phyloP scores from a whole-genome alignment of 768 basidiomycete species.

The Boletus edulis region DNA sequence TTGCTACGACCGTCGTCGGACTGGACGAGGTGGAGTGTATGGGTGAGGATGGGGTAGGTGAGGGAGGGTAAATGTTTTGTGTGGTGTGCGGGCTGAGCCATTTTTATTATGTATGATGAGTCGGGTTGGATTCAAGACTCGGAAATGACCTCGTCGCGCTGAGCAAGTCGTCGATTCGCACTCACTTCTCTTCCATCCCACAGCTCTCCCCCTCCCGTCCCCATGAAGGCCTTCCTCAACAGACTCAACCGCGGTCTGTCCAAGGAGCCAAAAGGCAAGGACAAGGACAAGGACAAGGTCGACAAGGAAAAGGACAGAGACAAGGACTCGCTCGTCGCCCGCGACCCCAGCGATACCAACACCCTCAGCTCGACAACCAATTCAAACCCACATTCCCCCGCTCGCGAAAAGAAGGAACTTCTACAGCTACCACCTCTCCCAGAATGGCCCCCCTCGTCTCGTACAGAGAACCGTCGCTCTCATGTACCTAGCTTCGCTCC shows the following conservation, averaged over 20 bases:
- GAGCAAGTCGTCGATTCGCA: slow-evolving; percentile 9
- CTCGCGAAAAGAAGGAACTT: slow-evolving; percentile 58
- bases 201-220: neutral
- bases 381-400: slow-evolving; percentile 24
- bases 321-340: slow-evolving; percentile 27
- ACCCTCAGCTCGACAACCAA: slow-evolving; percentile 28
- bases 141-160: slow-evolving; percentile 24
- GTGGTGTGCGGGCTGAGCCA: slow-evolving; percentile 47
- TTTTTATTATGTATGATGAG: neutral
- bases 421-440: slow-evolving; percentile 56
- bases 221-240: slow-evolving; percentile 84
- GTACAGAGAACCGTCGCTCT: slow-evolving; percentile 21
- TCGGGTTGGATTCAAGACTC: slow-evolving; percentile 8
- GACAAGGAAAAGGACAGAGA: slow-evolving; percentile 19
- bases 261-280: slow-evolving; percentile 56
- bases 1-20: slow-evolving; percentile 61
- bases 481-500: slow-evolving; percentile 4
- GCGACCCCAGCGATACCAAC: slow-evolving; percentile 34
- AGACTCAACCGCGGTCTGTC: slow-evolving; percentile 65
- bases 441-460: slow-evolving; percentile 58
- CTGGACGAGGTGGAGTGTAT: slow-evolving; percentile 52
- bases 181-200: neutral
- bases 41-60: slow-evolving; percentile 37
- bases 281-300: slow-evolving; percentile 47
- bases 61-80: slow-evolving; percentile 63